Base-by-base conservation (phyloP, 2,329 filamentous ascomycete species). In the Apiospora aurea region DNA sequence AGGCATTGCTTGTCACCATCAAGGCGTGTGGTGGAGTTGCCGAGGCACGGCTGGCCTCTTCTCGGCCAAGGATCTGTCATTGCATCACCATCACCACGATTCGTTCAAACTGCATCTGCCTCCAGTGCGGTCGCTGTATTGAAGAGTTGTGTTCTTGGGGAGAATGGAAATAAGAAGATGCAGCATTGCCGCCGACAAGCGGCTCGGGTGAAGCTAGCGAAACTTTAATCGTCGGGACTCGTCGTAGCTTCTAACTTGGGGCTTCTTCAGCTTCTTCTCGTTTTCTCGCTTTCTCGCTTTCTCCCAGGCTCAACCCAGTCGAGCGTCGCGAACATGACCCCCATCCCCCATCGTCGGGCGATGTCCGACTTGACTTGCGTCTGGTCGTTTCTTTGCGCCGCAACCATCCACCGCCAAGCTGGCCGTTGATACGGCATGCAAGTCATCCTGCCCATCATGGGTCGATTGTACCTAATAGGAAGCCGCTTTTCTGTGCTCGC, bases 191-290 rank as follows among this genome's bases (percentile, higher is more conserved):
- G 5, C 51, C 51, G 51, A 14, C 7, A 34, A 34, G 14, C 18
- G 13, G 16, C n/a, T 18, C 53, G 29, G 53, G 16, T n/a, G 21
- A n/a, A 34, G 29, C 18, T 29, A 38, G 18, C 41, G 41, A 41
- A 64, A 64, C 57, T 29, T 24, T 41, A n/a, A 64, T n/a, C n/a
- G 29, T 64, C 34, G 57, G 57, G 57, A 21, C n/a, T 64, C 10
- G 21, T 64, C 2, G 34, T 41, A 24, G 26, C 34, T 64, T 41
- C 18, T 10, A 38, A 38, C 34, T 38, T 38, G 10, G 10, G 21
- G 34, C 57, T 38, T n/a, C 10, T 18, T 64, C 57, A 64, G 57
- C 57, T 64, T 8, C n/a, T n/a, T n/a, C n/a, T n/a, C n/a, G n/a
- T 64, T 18, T 3, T 64, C 34, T 34, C 34, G 26, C 26, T 29